Evolutionary conservation across 108 stramenopile genomes (phyloP).

Genomic region (Cyclotella choctawhatcheeana): DNA sequence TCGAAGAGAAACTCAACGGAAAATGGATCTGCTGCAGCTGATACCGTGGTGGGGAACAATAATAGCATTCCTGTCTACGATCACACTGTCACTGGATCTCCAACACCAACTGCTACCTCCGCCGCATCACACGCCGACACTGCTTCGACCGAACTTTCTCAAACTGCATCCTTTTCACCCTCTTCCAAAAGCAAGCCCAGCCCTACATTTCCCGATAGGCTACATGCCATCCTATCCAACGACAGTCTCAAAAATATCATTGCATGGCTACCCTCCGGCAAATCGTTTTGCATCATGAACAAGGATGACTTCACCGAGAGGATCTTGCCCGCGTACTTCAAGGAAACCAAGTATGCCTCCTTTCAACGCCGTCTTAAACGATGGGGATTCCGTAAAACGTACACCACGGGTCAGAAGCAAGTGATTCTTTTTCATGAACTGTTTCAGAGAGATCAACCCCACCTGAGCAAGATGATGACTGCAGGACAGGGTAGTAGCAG

Average conservation of each 20-base stretch:
- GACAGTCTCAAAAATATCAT: constrained; percentile 22
- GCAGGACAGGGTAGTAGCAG: too few relatives aligned
- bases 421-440: constrained; percentile 33
- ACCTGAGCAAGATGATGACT: constrained; percentile 28
- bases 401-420: background rate
- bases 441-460: constrained; percentile 32
- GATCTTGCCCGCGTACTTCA: constrained; percentile 53
- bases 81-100: too few relatives aligned
- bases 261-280: constrained; percentile 57
- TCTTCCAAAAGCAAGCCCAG: constrained; percentile 9
- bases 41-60: background rate
- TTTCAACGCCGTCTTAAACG: constrained; percentile 60
- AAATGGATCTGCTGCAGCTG: too few relatives aligned
- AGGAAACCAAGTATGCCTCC: constrained; percentile 51
- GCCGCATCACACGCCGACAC: too few relatives aligned
- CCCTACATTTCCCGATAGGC: constrained; percentile 49
- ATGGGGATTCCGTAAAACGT: constrained; percentile 51
- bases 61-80: too few relatives aligned
- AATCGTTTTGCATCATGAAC: constrained; percentile 54
- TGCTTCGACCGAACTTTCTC: too few relatives aligned
- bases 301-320: constrained; percentile 49
- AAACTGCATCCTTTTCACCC: background rate
- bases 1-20: too few relatives aligned
- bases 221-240: constrained; percentile 41
- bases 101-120: too few relatives aligned